Conservation (phyloP, 169 alveolate genomes). For the Cryptosporidium felis region DNA sequence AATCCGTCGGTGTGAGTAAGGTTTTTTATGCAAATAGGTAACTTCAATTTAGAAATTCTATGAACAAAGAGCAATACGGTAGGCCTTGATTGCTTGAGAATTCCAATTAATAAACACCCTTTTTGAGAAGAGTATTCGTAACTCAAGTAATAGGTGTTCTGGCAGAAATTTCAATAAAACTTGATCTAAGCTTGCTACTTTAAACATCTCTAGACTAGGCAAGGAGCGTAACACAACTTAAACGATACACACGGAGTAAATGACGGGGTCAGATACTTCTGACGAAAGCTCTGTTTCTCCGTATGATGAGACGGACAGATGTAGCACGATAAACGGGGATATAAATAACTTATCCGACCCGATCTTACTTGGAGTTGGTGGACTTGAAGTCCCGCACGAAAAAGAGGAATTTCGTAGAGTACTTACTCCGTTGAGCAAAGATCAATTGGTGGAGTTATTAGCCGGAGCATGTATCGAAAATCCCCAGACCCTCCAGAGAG, state of each 20-base stretch:
- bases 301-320: not conserved
- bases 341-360: not conserved
- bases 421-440: constrained; percentile 80
- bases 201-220: too few species aligned
- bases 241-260: not conserved
- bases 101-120: too few species aligned
- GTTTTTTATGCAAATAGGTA: too few species aligned
- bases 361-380: not conserved
- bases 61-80: too few species aligned
- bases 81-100: too few species aligned
- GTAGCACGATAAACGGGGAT: constrained; percentile 1
- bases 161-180: too few species aligned
- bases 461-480: constrained; percentile 76
- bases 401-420: constrained; percentile 53
- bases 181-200: too few species aligned
- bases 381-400: constrained; percentile 47
- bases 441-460: constrained; percentile 78
- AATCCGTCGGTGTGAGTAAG: too few species aligned
- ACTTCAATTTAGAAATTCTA: too few species aligned
- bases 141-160: too few species aligned
- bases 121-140: too few species aligned
- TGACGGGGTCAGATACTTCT: constrained; percentile 7
- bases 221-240: too few species aligned
- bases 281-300: not conserved
- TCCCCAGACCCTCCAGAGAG: constrained; percentile 71